Evolutionary conservation across 2,329 filamentous ascomycete genomes (phyloP), one percentile per base, ranked within the genome.

Genomic region (Niveomyces coronatus): DNA sequence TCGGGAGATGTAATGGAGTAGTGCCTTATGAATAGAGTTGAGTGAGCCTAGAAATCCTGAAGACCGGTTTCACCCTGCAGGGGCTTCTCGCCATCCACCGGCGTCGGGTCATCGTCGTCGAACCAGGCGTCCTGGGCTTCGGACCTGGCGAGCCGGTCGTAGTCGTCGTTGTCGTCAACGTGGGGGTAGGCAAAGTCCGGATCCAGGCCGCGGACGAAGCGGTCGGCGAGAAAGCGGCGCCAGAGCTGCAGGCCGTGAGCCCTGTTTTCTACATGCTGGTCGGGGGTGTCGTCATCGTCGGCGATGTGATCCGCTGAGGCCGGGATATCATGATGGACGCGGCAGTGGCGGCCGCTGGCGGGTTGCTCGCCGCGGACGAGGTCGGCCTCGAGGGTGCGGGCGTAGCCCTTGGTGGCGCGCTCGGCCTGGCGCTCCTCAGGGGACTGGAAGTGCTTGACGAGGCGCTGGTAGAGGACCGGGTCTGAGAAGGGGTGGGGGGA

Each of bases 391-490:
- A 94, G 70, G 10, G 82, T 71, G 17, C 83, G 82, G 1, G 82
- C 82, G 56, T 86, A 91, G 9, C 86, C 86, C 53, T 86, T 86
- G 8, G 66, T 63, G 30, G 75, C 75, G 8, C 79, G 82, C 49
- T 89, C 84, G 6, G 71, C 71, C 53, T 86, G 77, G 37, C 85
- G 76, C 60, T 94, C 85, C 4, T 70, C 65, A 3, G 79, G 63
- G 1, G 79, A 79, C 47, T 88, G 84, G 55, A 87, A 88, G 36
- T 76, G 76, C 37, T 85, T 77, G 43, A 94, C 74, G 17, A 93
- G 69, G 37, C 76, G 73, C 56, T 93, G 84, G 64, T 94, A 94
- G 22, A 93, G 71, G 8, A 89, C 64, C 1, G 86, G 85, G 59
- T 91, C 84, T 71, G 41, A n/a, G n/a, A n/a, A n/a, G n/a, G n/a